These are phyloP conservation scores for Pseudozyma tsukubaensis DNA, from an alignment of 1,284 basidiomycete genomes.

Conservation along the genomic window DNA sequence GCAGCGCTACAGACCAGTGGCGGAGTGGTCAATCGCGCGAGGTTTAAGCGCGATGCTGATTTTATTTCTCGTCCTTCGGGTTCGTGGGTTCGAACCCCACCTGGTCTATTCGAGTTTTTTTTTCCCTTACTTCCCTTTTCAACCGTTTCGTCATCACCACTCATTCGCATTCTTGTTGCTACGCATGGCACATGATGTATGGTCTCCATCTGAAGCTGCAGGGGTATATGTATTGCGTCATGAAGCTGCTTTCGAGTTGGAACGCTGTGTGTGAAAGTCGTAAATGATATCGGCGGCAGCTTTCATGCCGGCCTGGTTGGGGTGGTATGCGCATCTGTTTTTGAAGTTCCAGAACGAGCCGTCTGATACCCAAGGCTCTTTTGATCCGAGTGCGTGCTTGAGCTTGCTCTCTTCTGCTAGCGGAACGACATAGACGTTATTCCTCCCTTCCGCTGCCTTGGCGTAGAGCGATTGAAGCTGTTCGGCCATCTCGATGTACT, in stretches of 20 bases:
- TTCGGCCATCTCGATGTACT: conserved; percentile 13
- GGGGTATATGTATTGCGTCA: too few relatives aligned
- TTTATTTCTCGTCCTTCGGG: conserved; percentile 25
- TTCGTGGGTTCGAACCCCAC: conserved; percentile 35
- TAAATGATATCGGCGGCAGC: conserved; percentile 20
- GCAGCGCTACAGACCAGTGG: conserved; percentile 18
- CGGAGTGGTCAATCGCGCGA: conserved; percentile 33
- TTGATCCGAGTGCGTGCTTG: conserved; percentile 16
- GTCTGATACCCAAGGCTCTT: conserved; percentile 25
- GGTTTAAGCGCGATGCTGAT: conserved; percentile 14
- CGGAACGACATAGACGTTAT: conserved; percentile 18
- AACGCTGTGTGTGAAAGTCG: conserved; percentile 8
- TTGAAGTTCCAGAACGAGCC: conserved; percentile 21
- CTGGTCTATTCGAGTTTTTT: conserved; percentile 20
- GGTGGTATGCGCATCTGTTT: conserved; percentile 22
- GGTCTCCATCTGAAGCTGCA: too few relatives aligned
- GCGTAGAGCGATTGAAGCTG: conserved; percentile 18
- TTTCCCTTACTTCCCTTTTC: background rate
- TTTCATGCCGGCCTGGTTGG: conserved; percentile 24
- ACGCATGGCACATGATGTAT: background rate
- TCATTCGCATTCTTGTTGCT: too few relatives aligned
- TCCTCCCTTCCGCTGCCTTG: conserved; percentile 10
- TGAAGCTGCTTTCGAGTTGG: too few relatives aligned
- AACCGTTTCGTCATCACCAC: background rate
- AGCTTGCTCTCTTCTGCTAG: conserved; percentile 15